phyloP scores from a whole-genome alignment of 1,139 yeast species.

The Candida gigantensis region DNA sequence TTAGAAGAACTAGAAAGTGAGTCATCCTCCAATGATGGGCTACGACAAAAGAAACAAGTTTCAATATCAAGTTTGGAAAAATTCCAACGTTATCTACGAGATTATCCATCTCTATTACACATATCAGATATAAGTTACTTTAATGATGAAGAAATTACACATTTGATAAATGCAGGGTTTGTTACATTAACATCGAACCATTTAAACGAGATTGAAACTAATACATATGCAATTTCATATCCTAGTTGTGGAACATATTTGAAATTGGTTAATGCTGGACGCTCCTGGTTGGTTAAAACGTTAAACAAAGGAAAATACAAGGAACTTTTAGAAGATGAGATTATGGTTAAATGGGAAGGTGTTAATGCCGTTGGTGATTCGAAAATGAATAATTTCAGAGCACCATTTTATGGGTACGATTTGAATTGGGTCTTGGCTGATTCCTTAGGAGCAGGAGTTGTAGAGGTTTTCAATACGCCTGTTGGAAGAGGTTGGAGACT shows the following conservation, averaged over 20 bases:
- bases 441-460: slow-evolving; percentile 65
- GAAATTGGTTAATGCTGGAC: slow-evolving; percentile 47
- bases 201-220: slow-evolving; percentile 45
- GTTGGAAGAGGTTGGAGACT: slow-evolving; percentile 71
- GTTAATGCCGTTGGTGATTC: slow-evolving; percentile 24
- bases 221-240: slow-evolving; percentile 51
- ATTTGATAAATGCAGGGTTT: slow-evolving; percentile 52
- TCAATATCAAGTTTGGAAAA: slow-evolving; percentile 19
- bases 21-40: not conserved
- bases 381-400: slow-evolving; percentile 48
- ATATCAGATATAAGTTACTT: slow-evolving; percentile 27
- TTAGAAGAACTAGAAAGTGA: slow-evolving; percentile 2
- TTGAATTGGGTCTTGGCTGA: slow-evolving; percentile 67
- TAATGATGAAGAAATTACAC: slow-evolving; percentile 26
- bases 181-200: slow-evolving; percentile 54
- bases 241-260: slow-evolving; percentile 65
- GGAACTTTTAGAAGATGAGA: slow-evolving; percentile 53
- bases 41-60: slow-evolving; percentile 1
- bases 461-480: slow-evolving; percentile 69
- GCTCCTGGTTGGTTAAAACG: slow-evolving; percentile 51
- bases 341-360: slow-evolving; percentile 55
- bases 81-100: slow-evolving; percentile 24
- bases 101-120: slow-evolving; percentile 36
- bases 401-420: slow-evolving; percentile 60
- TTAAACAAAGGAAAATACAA: slow-evolving; percentile 47